A percentile compares a stretch with the other conserved stretches of the same genome.
These are phyloP conservation scores for Pyrenula massariospora DNA, from an alignment of 495 filamentous ascomycete species.

Conservation along the genomic window DNA sequence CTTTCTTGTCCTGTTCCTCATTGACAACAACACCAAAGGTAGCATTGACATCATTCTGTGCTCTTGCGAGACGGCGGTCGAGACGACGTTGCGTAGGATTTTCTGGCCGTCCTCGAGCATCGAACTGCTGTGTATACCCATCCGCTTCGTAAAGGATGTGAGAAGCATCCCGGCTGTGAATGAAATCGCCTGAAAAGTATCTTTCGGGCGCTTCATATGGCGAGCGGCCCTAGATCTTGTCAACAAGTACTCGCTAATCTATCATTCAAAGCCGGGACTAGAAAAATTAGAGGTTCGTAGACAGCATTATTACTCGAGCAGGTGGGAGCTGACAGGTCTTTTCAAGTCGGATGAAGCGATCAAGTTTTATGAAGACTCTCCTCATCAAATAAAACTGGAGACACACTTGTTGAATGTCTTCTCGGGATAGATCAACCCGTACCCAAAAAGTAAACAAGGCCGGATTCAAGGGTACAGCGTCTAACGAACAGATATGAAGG, in stretches of 20 bases:
- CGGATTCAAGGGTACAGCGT: too few relatives aligned
- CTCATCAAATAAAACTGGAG: too few relatives aligned
- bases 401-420: too few relatives aligned
- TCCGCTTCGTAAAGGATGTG: conserved; percentile 30
- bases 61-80: conserved; percentile 32
- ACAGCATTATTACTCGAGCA: background rate
- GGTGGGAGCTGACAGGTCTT: background rate
- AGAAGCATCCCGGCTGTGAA: conserved; percentile 12
- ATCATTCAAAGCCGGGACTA: too few relatives aligned
- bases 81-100: conserved; percentile 42
- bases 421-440: too few relatives aligned
- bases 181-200: conserved; percentile 8
- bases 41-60: conserved; percentile 46
- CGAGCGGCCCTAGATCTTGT: conserved; percentile 47
- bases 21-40: conserved; percentile 42
- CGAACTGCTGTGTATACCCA: conserved; percentile 50
- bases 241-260: conserved; percentile 2
- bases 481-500: too few relatives aligned
- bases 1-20: conserved; percentile 7
- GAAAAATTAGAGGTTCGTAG: background rate
- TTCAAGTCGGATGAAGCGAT: too few relatives aligned
- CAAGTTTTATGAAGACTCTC: too few relatives aligned
- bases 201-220: conserved; percentile 53
- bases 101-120: conserved; percentile 55
- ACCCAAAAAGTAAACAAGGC: too few relatives aligned